phyloP scores from a whole-genome alignment of 1,284 basidiomycete genomes.

The Tremellales sp. region DNA sequence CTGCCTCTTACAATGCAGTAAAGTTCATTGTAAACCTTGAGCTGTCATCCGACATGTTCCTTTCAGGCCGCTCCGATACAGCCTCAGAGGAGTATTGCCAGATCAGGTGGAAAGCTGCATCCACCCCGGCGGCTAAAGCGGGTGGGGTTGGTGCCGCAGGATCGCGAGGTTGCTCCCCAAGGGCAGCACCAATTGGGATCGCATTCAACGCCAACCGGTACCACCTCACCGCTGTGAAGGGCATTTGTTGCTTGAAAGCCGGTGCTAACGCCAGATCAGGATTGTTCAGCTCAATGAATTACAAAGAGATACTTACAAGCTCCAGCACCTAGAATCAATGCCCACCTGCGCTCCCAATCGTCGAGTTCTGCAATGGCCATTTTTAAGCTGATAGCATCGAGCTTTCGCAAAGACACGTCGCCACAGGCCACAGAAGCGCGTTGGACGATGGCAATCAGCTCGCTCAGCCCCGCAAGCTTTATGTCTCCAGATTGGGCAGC shows the following conservation, averaged over 20 bases:
- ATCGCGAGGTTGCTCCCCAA: too few relatives aligned
- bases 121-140: neutral
- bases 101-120: conserved; percentile 1
- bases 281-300: neutral
- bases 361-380: neutral
- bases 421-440: conserved; percentile 1
- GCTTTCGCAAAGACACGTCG: neutral
- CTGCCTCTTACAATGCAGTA: neutral
- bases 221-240: conserved; percentile 1
- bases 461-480: conserved; percentile 1
- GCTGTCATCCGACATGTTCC: neutral
- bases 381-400: neutral
- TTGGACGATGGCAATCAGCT: conserved; percentile 2
- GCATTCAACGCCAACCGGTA: conserved; percentile 2
- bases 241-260: neutral
- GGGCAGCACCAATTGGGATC: conserved; percentile 1
- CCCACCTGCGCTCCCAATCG: neutral
- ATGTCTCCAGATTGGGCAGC: conserved; percentile 1
- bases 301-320: too few relatives aligned
- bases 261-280: neutral
- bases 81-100: conserved; percentile 4
- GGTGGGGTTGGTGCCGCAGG: too few relatives aligned
- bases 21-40: neutral
- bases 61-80: conserved; percentile 1
- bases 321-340: too few relatives aligned